phyloP scores from a whole-genome alignment of 2,329 filamentous ascomycete genomes.

The Aspergillus pseudoviridinutans region DNA sequence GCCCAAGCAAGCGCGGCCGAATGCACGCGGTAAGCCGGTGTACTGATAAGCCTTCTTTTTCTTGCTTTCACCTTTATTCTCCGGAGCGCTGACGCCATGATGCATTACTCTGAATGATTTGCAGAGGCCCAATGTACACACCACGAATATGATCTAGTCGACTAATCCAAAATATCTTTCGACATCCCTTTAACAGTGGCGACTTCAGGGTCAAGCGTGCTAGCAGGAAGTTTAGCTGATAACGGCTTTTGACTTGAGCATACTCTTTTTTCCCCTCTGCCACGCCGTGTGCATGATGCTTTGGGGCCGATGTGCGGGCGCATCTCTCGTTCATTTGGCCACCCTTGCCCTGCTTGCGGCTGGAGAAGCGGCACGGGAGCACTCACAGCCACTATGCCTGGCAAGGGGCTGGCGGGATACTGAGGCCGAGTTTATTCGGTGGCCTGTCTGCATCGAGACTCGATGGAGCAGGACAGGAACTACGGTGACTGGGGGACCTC shows the following conservation, averaged over 20 bases:
- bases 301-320: slow-evolving; percentile 6
- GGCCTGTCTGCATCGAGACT: slow-evolving; percentile 25
- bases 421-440: slow-evolving; percentile 19
- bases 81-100: not conserved
- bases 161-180: not conserved
- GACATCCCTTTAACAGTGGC: not conserved
- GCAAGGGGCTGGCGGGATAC: slow-evolving; percentile 12
- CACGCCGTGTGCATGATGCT: not conserved
- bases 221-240: not conserved
- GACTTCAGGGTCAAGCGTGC: not conserved
- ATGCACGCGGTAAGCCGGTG: not conserved
- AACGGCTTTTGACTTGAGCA: not conserved
- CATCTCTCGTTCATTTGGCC: slow-evolving; percentile 9
- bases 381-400: slow-evolving; percentile 17
- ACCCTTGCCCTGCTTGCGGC: slow-evolving; percentile 8
- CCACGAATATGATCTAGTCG: not conserved
- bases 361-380: slow-evolving; percentile 7
- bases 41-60: not conserved
- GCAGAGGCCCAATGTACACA: not conserved
- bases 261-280: not conserved
- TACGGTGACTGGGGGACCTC: not conserved
- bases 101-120: not conserved
- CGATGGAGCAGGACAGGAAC: slow-evolving; percentile 11
- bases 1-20: slow-evolving; percentile 1
- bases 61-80: not conserved